Percentiles rank a stretch among this genome's conserved stretches.
phyloP scores from a whole-genome alignment of 2,329 filamentous ascomycete species.

The Trichoderma koningii region DNA sequence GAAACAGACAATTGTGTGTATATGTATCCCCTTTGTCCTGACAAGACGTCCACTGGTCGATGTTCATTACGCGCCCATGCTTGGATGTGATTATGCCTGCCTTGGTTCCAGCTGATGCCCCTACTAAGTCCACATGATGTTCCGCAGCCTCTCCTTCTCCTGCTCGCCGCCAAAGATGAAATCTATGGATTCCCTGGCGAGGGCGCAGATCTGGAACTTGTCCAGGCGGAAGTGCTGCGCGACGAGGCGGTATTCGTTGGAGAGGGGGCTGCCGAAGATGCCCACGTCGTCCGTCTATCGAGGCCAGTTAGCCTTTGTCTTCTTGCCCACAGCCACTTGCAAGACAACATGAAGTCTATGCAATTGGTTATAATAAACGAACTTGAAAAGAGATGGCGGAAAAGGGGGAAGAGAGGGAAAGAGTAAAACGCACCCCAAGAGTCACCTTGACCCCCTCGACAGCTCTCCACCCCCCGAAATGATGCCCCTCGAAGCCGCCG shows the following conservation, averaged over 20 bases:
- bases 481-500: slow-evolving; percentile 68
- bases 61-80: too few species aligned
- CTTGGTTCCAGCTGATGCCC: neutral
- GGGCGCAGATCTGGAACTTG: slow-evolving; percentile 47
- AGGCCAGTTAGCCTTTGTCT: too few species aligned
- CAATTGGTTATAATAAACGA: too few species aligned
- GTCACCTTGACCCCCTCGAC: slow-evolving; percentile 62
- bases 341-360: too few species aligned
- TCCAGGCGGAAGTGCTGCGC: slow-evolving; percentile 67
- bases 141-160: slow-evolving; percentile 60
- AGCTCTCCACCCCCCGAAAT: slow-evolving; percentile 73
- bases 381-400: neutral
- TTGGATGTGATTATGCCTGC: neutral
- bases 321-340: too few species aligned
- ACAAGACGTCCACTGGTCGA: neutral
- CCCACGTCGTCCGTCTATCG: slow-evolving; percentile 78
- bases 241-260: slow-evolving; percentile 75
- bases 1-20: neutral
- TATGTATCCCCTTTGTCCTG: neutral
- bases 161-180: slow-evolving; percentile 66
- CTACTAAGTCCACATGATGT: slow-evolving; percentile 49
- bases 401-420: slow-evolving; percentile 1
- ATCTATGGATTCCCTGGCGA: slow-evolving; percentile 64
- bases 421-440: slow-evolving; percentile 60
- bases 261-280: slow-evolving; percentile 74